Base-by-base conservation (phyloP, 73 alveolate species). In the Breviolum minutum region DNA sequence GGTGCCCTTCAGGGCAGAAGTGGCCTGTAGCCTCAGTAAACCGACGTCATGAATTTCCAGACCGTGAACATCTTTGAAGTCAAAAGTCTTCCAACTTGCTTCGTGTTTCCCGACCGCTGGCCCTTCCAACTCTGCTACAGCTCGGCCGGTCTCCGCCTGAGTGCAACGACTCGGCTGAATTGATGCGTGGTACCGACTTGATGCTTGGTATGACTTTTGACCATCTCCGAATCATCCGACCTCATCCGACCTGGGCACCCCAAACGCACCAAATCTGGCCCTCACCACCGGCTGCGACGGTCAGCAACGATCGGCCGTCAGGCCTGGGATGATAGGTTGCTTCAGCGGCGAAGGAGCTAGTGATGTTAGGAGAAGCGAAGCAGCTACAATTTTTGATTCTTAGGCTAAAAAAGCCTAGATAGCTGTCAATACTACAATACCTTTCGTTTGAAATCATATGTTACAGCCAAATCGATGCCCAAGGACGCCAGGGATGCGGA, bases 141-240 rank as follows among this genome's bases (percentile, higher is more conserved):
- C 97, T 30, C 97, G 97, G 97, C 97, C 97, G 22, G 97, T 91
- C 97, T 91, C 97, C 9, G 97, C 97, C 97, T 91, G 54, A 54
- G 62, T 10, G n/a, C n/a, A 66, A 17, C 74, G 11, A 17, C 77
- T 68, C 77, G n/a, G 77, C n/a, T 2, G 77, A 68, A 68, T 40
- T 40, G 0, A 40, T 40, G 54, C 54, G 54, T 40, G 54, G 54
- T 40, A 40, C 3, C 54, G 54, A 40, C 54, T 40, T 40, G 5
- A 40, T n/a, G n/a, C n/a, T n/a, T n/a, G n/a, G n/a, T n/a, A n/a
- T 14, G 24, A 22, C 77, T 68, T 6, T 2, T 68, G 17, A 22
- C 77, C 24, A 68, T 68, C 24, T 68, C 5, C 54, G 5, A 40
- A 40, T 40, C 54, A 40, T n/a, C n/a, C n/a, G n/a, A n/a, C n/a